phyloP scores from a whole-genome alignment of 169 alveolate species.

The Cryptosporidium sp. region DNA sequence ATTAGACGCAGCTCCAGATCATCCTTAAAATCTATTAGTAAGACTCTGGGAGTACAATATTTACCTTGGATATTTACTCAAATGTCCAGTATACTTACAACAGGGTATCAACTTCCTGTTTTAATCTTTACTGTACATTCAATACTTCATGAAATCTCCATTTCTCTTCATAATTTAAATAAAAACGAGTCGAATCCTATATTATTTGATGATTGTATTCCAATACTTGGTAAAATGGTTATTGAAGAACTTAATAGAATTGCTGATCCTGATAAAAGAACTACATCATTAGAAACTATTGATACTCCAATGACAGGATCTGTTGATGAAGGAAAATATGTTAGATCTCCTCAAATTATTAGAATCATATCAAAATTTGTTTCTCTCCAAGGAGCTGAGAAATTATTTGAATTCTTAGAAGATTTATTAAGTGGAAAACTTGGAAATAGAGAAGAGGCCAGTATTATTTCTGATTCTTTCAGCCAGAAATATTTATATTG shows the following conservation, averaged over 20 bases:
- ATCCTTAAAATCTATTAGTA: constrained; percentile 27
- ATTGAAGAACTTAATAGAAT: constrained; percentile 59
- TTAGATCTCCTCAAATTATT: constrained; percentile 50
- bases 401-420: constrained; percentile 21
- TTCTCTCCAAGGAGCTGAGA: constrained; percentile 21
- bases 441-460: constrained; percentile 44
- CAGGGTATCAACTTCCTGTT: constrained; percentile 63
- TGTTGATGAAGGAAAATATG: constrained; percentile 63
- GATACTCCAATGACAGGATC: constrained; percentile 68
- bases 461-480: constrained; percentile 53
- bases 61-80: constrained; percentile 53
- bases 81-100: constrained; percentile 54
- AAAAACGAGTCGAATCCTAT: not conserved
- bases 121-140: constrained; percentile 60
- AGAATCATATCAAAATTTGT: constrained; percentile 26
- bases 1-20: constrained; percentile 54
- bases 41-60: constrained; percentile 55
- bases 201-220: constrained; percentile 28
- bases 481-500: constrained; percentile 66
- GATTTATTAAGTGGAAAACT: constrained; percentile 29
- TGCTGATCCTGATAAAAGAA: constrained; percentile 71
- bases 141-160: constrained; percentile 41
- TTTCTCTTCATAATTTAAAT: not conserved
- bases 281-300: constrained; percentile 53
- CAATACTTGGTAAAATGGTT: constrained; percentile 8